Evolutionary conservation across 148 eudicot species (phyloP), one percentile per base, ranked within the genome.

Genomic region (Suaeda aralocaspica): DNA sequence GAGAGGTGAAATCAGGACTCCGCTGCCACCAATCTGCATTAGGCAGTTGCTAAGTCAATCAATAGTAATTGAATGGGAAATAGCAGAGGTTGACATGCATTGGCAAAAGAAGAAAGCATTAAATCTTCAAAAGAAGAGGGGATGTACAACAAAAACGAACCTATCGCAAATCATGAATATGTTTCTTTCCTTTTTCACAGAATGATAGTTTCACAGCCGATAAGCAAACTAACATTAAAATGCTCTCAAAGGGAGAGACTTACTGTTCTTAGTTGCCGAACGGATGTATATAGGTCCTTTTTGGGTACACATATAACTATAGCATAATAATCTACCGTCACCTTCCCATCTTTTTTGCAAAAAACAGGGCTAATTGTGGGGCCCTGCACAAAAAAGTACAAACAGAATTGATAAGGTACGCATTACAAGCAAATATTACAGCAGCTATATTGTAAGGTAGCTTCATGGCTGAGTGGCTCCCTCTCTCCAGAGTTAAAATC

Each of bases 21-120:
- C 98, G 53, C 98, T 92, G 52, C 98, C 96, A 44, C 98, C 98
- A 68, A 89, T 88, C 98, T 92, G 88, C 80, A 82, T 57, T 8
- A 68, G 53, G 50, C 31, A 72, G 41, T 22, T 41, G 46, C 18
- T 9, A 25, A 33, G 44, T 58, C 8, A 19, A 3, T n/a, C 28
- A 56, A 13, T 10, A 16, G 10, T 15, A 0, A 28, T 39, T 25
- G 15, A 18, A 62, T 24, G n/a, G 25, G 16, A 39, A 9, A 50
- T 50, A 50, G 48, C 18, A 39, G 11, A n/a, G 62, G 29, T 29
- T 34, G 49, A 42, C 19, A 41, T 16, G 46, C 12, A n/a, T n/a
- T 62, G 13, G 11, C 36, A 9, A 62, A 11, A n/a, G 46, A 34
- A 14, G 16, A 18, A n/a, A 36, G 41, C 41, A 36, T 36, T 36